Conservation (phyloP, 202 grass and related monocot genomes). For the Digitaria exilis region DNA sequence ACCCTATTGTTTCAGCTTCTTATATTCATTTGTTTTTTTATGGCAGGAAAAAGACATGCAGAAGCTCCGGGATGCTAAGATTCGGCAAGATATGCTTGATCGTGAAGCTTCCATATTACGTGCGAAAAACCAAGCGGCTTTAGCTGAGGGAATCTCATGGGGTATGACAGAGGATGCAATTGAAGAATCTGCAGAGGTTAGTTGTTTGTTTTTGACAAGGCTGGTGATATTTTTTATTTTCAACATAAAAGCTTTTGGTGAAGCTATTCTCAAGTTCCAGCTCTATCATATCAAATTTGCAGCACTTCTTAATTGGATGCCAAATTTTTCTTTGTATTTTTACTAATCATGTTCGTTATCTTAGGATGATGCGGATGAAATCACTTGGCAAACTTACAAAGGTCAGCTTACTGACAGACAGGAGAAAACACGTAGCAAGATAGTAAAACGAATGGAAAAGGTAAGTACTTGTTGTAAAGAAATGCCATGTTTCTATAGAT, state of each 20-base stretch:
- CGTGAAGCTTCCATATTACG: slow-evolving; percentile 85
- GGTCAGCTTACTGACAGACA: slow-evolving; percentile 96
- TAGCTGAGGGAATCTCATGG: slow-evolving; percentile 95
- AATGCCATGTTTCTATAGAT: background rate
- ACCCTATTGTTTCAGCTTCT: slow-evolving; percentile 29
- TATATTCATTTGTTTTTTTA: slow-evolving; percentile 30
- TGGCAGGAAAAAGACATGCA: slow-evolving; percentile 87
- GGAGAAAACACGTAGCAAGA: slow-evolving; percentile 94
- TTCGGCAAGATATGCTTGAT: slow-evolving; percentile 71
- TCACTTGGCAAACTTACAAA: slow-evolving; percentile 98
- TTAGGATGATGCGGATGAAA: slow-evolving; percentile 87
- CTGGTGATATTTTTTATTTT: slow-evolving; percentile 9
- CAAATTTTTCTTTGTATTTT: slow-evolving; percentile 25
- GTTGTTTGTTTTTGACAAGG: slow-evolving; percentile 20
- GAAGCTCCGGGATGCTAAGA: slow-evolving; percentile 72
- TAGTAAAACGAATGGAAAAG: slow-evolving; percentile 97
- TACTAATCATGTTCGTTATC: slow-evolving; percentile 37
- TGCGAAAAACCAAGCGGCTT: slow-evolving; percentile 86
- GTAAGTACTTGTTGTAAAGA: slow-evolving; percentile 42
- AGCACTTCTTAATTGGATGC: background rate
- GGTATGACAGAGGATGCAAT: slow-evolving; percentile 92
- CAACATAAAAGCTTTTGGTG: slow-evolving; percentile 11
- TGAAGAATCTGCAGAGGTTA: slow-evolving; percentile 75
- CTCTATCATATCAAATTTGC: background rate
- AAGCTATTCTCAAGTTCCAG: slow-evolving; percentile 10